Percentiles rank a stretch among this genome's conserved stretches.
These are phyloP conservation scores for Geotrichum carabidarum DNA, from an alignment of 1,139 yeast genomes.

Conservation along the genomic window DNA sequence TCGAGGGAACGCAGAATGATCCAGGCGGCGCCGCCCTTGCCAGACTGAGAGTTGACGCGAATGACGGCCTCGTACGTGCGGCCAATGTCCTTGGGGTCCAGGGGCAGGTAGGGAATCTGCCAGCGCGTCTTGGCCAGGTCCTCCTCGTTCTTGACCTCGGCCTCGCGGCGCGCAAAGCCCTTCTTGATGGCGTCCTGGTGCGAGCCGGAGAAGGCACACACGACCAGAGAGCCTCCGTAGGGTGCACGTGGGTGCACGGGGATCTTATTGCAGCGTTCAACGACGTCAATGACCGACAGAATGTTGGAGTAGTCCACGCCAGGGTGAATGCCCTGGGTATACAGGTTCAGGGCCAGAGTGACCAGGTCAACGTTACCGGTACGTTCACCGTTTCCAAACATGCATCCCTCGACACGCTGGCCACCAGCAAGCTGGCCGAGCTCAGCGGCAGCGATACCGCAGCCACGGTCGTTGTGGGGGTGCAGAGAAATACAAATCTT, in stretches of 20 bases:
- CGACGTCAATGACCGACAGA: slow-evolving; percentile 72
- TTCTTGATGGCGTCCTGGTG: slow-evolving; percentile 98
- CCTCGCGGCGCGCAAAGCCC: slow-evolving; percentile 67
- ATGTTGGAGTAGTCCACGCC: slow-evolving; percentile 82
- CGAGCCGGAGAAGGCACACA: slow-evolving; percentile 93
- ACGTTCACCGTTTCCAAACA: slow-evolving; percentile 97
- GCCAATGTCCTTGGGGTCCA: slow-evolving; percentile 95
- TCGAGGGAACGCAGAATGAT: slow-evolving; percentile 82
- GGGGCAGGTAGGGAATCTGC: slow-evolving; percentile 91
- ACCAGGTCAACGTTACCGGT: slow-evolving; percentile 96
- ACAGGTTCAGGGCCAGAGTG: slow-evolving; percentile 84
- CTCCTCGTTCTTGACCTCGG: slow-evolving; percentile 40
- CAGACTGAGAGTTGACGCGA: slow-evolving; percentile 95
- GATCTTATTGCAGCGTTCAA: slow-evolving; percentile 90
- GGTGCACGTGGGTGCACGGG: slow-evolving; percentile 94
- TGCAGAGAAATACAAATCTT: slow-evolving; percentile 85
- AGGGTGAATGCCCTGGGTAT: slow-evolving; percentile 90
- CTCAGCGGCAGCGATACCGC: slow-evolving; percentile 97
- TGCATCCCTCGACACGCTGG: slow-evolving; percentile 95
- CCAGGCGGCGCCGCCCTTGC: slow-evolving; percentile 99
- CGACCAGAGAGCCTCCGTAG: slow-evolving; percentile 93
- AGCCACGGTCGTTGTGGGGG: slow-evolving; percentile 95
- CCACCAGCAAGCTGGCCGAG: slow-evolving; percentile 93
- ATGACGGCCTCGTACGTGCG: slow-evolving; percentile 96
- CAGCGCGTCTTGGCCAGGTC: slow-evolving; percentile 40